These are phyloP conservation scores for Neopestalotiopsis sp. DNA, from an alignment of 2,329 filamentous ascomycete species.

Conservation along the genomic window DNA sequence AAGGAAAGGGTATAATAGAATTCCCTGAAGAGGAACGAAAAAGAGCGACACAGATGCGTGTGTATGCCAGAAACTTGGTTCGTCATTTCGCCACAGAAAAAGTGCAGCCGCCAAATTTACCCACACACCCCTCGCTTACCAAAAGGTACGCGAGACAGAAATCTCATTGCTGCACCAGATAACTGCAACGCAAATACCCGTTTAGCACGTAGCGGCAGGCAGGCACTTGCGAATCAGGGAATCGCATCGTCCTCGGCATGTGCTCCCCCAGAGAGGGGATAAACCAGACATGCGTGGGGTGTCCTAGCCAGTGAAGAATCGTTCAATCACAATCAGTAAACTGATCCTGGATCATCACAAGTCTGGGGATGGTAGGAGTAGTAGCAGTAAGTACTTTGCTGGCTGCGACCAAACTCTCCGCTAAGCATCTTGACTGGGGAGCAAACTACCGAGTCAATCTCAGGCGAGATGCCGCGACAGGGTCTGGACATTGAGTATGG, in stretches of 20 bases:
- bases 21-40: not conserved
- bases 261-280: not conserved
- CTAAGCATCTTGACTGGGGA: not conserved
- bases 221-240: not conserved
- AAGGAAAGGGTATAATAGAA: not conserved
- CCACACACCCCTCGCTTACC: constrained; percentile 8
- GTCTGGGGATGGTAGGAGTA: not conserved
- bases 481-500: constrained; percentile 2
- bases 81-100: constrained; percentile 10
- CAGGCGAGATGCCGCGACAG: constrained; percentile 16
- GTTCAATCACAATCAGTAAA: not conserved
- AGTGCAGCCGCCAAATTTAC: not conserved
- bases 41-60: not conserved
- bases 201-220: not conserved
- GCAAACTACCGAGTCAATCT: constrained; percentile 17
- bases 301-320: not conserved
- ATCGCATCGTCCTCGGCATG: constrained; percentile 1
- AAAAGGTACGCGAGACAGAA: constrained; percentile 9
- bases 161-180: not conserved
- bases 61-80: constrained; percentile 8
- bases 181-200: constrained; percentile 3
- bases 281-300: not conserved
- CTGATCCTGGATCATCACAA: not conserved
- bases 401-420: not conserved
- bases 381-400: not conserved